A percentile compares a stretch with the other conserved stretches of the same genome.
Conservation (phyloP, 2,329 filamentous ascomycete genomes). For the Diaporthe vexans region DNA sequence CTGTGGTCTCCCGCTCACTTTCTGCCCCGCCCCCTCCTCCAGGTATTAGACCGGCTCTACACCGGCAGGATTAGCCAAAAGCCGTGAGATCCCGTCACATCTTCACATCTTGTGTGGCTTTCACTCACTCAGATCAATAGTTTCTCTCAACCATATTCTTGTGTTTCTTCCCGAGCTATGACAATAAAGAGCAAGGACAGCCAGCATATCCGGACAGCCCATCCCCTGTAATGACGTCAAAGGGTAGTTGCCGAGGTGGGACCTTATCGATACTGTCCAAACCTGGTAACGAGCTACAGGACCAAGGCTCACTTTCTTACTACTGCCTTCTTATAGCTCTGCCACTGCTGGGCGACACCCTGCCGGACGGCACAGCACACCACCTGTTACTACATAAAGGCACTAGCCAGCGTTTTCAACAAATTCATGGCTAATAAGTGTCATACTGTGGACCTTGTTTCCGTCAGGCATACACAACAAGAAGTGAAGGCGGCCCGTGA, state of each 20-base stretch:
- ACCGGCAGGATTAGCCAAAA: constrained; percentile 2
- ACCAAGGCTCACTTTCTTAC: constrained; percentile 15
- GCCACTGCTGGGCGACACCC: not conserved
- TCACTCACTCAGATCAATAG: not conserved
- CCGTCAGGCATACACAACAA: not conserved
- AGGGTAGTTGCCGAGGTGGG: constrained; percentile 26
- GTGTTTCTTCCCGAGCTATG: not conserved
- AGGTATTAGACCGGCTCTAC: not conserved
- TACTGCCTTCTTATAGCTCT: constrained; percentile 7
- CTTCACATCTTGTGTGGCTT: not conserved
- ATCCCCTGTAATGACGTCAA: constrained; percentile 12
- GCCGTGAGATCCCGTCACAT: not conserved
- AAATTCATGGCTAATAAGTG: not conserved
- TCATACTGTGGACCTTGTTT: not conserved
- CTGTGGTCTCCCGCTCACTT: not conserved
- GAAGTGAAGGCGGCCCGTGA: too few species aligned
- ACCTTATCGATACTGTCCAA: constrained; percentile 22
- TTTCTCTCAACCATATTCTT: not conserved
- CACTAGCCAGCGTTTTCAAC: not conserved
- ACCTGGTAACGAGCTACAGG: constrained; percentile 1
- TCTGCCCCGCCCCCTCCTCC: constrained; percentile 5
- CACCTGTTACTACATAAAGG: too few species aligned
- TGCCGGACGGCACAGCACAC: not conserved
- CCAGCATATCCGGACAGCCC: too few species aligned
- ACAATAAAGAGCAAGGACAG: not conserved